Conservation (phyloP, 1,284 basidiomycete genomes). For the Malassezia sp. region DNA sequence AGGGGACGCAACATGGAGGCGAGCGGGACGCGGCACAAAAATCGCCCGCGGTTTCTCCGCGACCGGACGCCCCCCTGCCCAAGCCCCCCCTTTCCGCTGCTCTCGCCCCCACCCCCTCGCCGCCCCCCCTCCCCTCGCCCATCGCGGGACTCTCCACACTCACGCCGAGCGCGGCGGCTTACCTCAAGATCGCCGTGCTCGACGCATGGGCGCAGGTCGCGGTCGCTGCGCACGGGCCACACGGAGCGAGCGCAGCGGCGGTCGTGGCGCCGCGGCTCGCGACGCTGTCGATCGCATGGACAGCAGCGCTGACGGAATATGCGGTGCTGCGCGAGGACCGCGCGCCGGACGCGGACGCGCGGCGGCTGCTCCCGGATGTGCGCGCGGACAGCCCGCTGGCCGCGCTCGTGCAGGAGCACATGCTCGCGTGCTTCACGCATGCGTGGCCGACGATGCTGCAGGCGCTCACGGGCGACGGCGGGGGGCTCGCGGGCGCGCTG, state of each 20-base stretch:
- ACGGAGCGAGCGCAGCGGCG: slow-evolving; percentile 65
- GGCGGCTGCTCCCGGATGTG: slow-evolving; percentile 55
- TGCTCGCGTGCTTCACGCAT: slow-evolving; percentile 59
- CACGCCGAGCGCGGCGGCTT: slow-evolving; percentile 83
- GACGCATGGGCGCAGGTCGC: slow-evolving; percentile 93
- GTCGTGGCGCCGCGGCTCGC: slow-evolving; percentile 72
- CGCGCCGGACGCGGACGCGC: slow-evolving; percentile 47
- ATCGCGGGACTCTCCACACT: slow-evolving; percentile 77
- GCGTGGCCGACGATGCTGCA: slow-evolving; percentile 76
- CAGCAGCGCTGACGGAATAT: slow-evolving; percentile 77
- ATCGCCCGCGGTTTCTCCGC: too few relatives aligned
- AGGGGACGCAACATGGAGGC: not conserved
- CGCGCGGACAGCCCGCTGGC: slow-evolving; percentile 56
- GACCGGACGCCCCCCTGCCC: slow-evolving; percentile 3
- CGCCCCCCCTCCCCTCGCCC: slow-evolving; percentile 67
- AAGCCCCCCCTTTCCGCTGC: too few relatives aligned
- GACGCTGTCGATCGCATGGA: slow-evolving; percentile 71
- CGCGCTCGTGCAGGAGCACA: slow-evolving; percentile 75
- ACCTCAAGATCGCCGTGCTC: slow-evolving; percentile 83
- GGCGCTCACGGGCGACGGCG: slow-evolving; percentile 62
- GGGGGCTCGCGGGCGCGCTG: slow-evolving; percentile 28
- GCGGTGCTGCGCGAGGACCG: slow-evolving; percentile 69
- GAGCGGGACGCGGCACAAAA: slow-evolving; percentile 16
- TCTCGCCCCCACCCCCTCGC: slow-evolving; percentile 53
- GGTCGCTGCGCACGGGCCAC: slow-evolving; percentile 56